Evolutionary conservation across 2,329 filamentous ascomycete species (phyloP).

Genomic region (Fusarium secorum): DNA sequence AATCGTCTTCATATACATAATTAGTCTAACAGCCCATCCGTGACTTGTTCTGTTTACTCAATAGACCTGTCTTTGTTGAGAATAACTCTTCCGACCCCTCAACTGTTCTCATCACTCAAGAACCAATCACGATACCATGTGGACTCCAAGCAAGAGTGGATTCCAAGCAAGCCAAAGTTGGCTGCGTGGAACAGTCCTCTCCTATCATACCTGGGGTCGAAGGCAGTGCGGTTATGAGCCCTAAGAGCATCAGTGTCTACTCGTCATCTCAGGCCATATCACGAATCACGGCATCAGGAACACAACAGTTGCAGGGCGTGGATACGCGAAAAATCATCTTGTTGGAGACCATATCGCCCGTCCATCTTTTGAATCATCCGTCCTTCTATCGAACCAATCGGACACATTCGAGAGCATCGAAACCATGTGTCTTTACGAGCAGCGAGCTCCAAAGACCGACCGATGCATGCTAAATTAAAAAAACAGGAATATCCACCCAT

Average conservation of each 20-base stretch:
- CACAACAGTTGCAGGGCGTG: background rate
- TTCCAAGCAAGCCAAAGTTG: background rate
- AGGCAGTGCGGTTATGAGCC: too few relatives aligned
- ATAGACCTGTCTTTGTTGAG: too few relatives aligned
- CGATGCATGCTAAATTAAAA: constrained; percentile 44
- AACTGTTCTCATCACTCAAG: background rate
- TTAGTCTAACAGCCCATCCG: background rate
- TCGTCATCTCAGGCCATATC: background rate
- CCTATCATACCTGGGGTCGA: too few relatives aligned
- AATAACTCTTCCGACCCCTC: background rate
- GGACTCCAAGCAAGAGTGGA: background rate
- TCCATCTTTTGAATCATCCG: constrained; percentile 38
- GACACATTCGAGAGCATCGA: constrained; percentile 35
- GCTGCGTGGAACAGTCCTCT: background rate
- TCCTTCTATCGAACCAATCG: constrained; percentile 37
- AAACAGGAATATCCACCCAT: constrained; percentile 38
- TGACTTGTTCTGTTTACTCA: background rate
- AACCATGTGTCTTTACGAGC: constrained; percentile 32
- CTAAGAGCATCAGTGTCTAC: background rate
- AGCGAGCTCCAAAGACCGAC: constrained; percentile 31
- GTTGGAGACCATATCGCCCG: constrained; percentile 38
- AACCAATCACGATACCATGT: too few relatives aligned
- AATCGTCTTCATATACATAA: constrained; percentile 24
- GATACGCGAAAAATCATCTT: constrained; percentile 38
- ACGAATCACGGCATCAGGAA: background rate